Evolutionary conservation across 225 moss, liverwort and hornwort species (phyloP), one percentile per base, ranked within the genome.

Genomic region (Anthoceros angustus): DNA sequence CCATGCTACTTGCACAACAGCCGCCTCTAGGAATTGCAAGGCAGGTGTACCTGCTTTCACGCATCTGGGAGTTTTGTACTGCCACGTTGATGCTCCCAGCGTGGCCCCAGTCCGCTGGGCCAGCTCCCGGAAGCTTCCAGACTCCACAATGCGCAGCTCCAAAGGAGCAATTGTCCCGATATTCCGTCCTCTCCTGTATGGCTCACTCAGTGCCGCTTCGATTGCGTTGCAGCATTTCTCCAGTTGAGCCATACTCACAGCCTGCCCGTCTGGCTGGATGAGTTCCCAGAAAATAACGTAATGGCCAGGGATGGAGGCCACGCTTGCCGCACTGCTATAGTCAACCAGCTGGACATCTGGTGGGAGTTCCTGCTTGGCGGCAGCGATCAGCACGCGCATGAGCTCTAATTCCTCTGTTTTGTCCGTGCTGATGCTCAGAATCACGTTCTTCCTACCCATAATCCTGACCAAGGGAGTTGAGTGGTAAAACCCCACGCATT

Each of bases 231-330:
- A 15, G 16, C n/a, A 18, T 7, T 15, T 23, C 14, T 18, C 55
- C 10, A 55, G n/a, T 32, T 32, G 32, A 32, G 32, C 32, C 2
- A 32, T 20, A 5, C 55, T 7, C 55, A 12, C 46, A 12, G 46
- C 46, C 46, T 18, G 46, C 46, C 46, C 46, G 46, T 12, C 46
- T 12, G 46, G 12, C 14, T 2, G 18, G 55, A 69, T 68, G 70
- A 85, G 77, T 79, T 93, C 92, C 89, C 80, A 78, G 74, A 85
- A 89, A 62, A 93, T 72, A 20, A 87, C 73, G 42, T 93, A 85
- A 42, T 79, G 79, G 62, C 83, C 83, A 4, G 92, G 86, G 39
- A 76, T 72, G 24, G 80, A 73, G 7, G 77, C 66, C 25, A 75
- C 11, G 7, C 88, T 86, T 12, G 69, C 42, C 12, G 75, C 64